Conservation (phyloP, 2,329 filamentous ascomycete genomes). For the Colletotrichum sojae region DNA sequence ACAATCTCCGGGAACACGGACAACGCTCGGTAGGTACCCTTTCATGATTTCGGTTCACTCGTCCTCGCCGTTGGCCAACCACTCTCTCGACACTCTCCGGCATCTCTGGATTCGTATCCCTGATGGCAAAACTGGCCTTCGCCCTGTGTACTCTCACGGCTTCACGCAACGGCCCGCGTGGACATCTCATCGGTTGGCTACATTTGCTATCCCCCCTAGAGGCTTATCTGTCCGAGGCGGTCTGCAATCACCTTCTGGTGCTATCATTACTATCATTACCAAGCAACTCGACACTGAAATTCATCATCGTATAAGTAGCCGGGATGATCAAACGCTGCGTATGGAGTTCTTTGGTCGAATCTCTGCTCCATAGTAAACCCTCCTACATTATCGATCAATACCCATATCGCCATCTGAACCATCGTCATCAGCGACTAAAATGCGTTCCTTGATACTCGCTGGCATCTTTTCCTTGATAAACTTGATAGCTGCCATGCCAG, state of each 20-base stretch:
- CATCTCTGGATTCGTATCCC: slow-evolving; percentile 1
- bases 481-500: slow-evolving; percentile 16
- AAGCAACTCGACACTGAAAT: no score
- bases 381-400: not conserved
- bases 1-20: slow-evolving; percentile 18
- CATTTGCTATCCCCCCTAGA: slow-evolving; percentile 5
- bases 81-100: not conserved
- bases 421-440: not conserved
- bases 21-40: slow-evolving; percentile 21
- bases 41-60: slow-evolving; percentile 1
- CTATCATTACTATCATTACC: not conserved
- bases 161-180: slow-evolving; percentile 31
- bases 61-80: not conserved
- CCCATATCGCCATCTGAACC: not conserved
- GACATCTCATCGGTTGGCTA: slow-evolving; percentile 27
- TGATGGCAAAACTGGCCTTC: not conserved
- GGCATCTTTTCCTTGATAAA: slow-evolving; percentile 3
- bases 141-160: slow-evolving; percentile 18
- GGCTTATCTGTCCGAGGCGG: not conserved
- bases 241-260: not conserved
- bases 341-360: no score
- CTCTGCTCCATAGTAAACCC: no score
- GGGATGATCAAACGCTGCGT: not conserved
- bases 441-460: slow-evolving; percentile 1
- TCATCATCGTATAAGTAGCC: slow-evolving; percentile 3